phyloP scores from a whole-genome alignment of 2,329 filamentous ascomycete genomes.

The Phaeosphaeria sp. region DNA sequence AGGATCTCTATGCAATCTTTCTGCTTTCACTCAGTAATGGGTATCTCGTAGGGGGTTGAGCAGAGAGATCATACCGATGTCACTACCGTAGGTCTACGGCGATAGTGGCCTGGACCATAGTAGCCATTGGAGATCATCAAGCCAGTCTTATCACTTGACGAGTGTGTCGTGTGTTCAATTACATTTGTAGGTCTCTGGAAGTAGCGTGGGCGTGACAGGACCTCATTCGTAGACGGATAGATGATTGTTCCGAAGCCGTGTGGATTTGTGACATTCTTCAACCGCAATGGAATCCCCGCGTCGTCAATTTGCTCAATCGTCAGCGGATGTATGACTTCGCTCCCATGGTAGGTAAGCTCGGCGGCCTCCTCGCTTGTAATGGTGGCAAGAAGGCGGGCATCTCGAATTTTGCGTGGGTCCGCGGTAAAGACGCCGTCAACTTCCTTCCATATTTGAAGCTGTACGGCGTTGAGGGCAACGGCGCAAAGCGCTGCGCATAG shows the following conservation, averaged over 20 bases:
- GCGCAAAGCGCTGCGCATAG: constrained; percentile 89
- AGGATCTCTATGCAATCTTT: constrained; percentile 93
- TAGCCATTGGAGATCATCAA: constrained; percentile 15
- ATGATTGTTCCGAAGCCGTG: constrained; percentile 24
- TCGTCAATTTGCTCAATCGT: constrained; percentile 90
- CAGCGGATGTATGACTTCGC: constrained; percentile 95
- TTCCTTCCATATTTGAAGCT: constrained; percentile 98
- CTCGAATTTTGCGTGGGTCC: constrained; percentile 86
- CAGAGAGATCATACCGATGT: constrained; percentile 64
- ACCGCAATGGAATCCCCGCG: constrained; percentile 81
- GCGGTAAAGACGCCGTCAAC: constrained; percentile 91
- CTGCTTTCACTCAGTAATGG: too few relatives aligned
- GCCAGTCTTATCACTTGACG: neutral
- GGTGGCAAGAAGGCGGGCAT: constrained; percentile 79
- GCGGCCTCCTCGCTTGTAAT: constrained; percentile 94
- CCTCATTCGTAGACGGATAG: neutral
- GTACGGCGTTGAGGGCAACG: constrained; percentile 79
- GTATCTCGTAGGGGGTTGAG: too few relatives aligned
- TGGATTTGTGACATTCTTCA: constrained; percentile 89
- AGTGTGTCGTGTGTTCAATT: neutral
- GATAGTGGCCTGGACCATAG: constrained; percentile 10
- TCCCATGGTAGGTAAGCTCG: constrained; percentile 75
- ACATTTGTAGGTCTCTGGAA: too few relatives aligned
- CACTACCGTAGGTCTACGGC: constrained; percentile 62
- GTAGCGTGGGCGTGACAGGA: too few relatives aligned